Percentiles rank a stretch among this genome's conserved stretches.
These are phyloP conservation scores for Exophiala viscosa DNA, from an alignment of 2,329 filamentous ascomycete species.

Conservation along the genomic window DNA sequence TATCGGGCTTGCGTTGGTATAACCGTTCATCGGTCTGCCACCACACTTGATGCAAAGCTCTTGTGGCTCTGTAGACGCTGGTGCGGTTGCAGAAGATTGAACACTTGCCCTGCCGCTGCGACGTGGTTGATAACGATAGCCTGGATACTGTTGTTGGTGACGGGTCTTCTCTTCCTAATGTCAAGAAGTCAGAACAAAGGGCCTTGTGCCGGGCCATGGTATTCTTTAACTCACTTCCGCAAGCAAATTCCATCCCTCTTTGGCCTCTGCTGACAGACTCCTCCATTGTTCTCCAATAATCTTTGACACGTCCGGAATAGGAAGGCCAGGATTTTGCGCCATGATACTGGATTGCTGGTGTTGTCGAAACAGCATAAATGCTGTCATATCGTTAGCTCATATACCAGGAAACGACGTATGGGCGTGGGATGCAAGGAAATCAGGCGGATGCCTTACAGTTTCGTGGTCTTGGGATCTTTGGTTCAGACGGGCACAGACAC, in stretches of 20 bases:
- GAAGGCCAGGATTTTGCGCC: slow-evolving; percentile 76
- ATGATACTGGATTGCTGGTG: slow-evolving; percentile 83
- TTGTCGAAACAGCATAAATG: slow-evolving; percentile 96
- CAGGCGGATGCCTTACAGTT: slow-evolving; percentile 56
- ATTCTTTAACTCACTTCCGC: slow-evolving; percentile 61
- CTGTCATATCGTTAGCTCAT: slow-evolving; percentile 48
- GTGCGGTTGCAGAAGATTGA: slow-evolving; percentile 21
- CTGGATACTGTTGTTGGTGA: slow-evolving; percentile 85
- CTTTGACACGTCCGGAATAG: slow-evolving; percentile 95
- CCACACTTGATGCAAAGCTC: slow-evolving; percentile 34
- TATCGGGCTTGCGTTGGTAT: slow-evolving; percentile 36
- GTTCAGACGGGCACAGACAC: slow-evolving; percentile 67
- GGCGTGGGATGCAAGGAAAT: background rate
- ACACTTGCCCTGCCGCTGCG: slow-evolving; percentile 50
- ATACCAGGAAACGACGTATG: slow-evolving; percentile 14
- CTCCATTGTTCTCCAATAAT: slow-evolving; percentile 95
- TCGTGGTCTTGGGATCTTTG: slow-evolving; percentile 66
- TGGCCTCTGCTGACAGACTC: slow-evolving; percentile 67
- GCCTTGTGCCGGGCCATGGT: slow-evolving; percentile 19
- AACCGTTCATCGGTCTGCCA: slow-evolving; percentile 46
- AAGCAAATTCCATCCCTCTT: slow-evolving; percentile 80
- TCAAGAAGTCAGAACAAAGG: slow-evolving; percentile 22
- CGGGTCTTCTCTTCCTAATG: slow-evolving; percentile 77
- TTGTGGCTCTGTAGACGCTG: slow-evolving; percentile 17
- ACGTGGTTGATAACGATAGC: slow-evolving; percentile 85